These are phyloP conservation scores for Aegilops bicornis DNA, from an alignment of 176 grass and related monocot genomes.

Conservation along the genomic window DNA sequence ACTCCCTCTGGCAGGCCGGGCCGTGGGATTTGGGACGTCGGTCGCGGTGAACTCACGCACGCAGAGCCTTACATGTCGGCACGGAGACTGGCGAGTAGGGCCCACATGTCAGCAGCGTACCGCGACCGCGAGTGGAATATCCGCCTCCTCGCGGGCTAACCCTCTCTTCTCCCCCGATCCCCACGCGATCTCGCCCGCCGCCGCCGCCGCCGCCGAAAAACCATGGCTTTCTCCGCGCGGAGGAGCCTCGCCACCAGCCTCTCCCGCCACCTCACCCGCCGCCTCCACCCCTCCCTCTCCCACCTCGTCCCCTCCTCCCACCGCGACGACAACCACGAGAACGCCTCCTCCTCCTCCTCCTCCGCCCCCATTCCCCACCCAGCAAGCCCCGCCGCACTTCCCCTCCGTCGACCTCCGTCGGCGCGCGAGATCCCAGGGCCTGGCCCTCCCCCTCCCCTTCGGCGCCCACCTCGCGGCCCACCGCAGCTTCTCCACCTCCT, in stretches of 20 bases:
- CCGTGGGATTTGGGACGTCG: no score
- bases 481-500: conserved; percentile 28
- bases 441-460: conserved; percentile 28
- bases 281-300: conserved; percentile 43
- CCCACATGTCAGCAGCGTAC: neutral
- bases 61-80: no score
- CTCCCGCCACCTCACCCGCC: conserved; percentile 39
- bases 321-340: conserved; percentile 24
- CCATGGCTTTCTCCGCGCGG: conserved; percentile 60
- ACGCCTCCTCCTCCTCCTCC: conserved; percentile 4
- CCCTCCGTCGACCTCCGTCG: neutral
- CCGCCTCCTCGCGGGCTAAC: neutral
- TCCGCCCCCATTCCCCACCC: neutral
- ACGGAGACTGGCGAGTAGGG: neutral
- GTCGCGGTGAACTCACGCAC: no score
- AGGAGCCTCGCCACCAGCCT: conserved; percentile 47
- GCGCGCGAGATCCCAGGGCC: conserved; percentile 3
- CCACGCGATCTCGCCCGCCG: neutral
- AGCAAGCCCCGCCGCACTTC: neutral
- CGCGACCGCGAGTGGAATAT: neutral
- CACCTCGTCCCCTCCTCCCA: conserved; percentile 39
- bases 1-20: no score
- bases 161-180: conserved; percentile 9
- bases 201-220: neutral
- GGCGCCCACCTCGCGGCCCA: conserved; percentile 28